Base-by-base conservation (phyloP, 129 eudicot genomes). In the Ambrosia trifida region DNA sequence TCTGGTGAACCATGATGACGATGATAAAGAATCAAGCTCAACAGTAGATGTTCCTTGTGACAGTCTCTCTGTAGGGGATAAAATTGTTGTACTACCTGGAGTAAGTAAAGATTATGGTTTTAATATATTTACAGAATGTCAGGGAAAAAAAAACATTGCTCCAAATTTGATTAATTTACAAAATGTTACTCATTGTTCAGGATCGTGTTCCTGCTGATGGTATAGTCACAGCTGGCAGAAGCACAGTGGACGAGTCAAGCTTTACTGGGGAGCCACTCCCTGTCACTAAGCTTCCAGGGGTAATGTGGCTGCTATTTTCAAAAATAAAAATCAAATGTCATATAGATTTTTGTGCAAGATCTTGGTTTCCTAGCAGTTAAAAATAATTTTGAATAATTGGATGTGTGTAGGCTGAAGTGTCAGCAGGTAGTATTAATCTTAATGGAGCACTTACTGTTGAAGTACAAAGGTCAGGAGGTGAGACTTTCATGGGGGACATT, bases 191-290 rank as follows among this genome's bases (percentile, higher is more conserved):
- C 47, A 52, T 60, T 76, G 41, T 76, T 52, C 80, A 95, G 99
- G 99, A 95, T 74, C 96, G 99, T 69, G 83, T 95, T 64, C 99
- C 99, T 50, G 99, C 97, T 74, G 99, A 95, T 88, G 99, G 99
- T 68, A 76, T 86, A 66, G 97, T 95, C 69, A 85, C 75, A 78
- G 89, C 97, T 74, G 99, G 99, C 72, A 90, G 99, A 86, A 95
- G 99, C 81, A 74, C 97, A 56, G 88, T 95, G 69, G 99, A 95
- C 28, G 99, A 95, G 77, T 95, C 99, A 64, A 95, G 99, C 72
- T 95, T 95, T 74, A 90, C 99, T 0, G 99, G 99, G 68, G 99
- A 95, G 78, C 99, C 97, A 69, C 82, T 95, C 53, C 99, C 99
- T 4, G 96, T 95, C 65, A 95, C 97, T 40, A 95, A 95, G 75